Evolutionary conservation across 2,329 filamentous ascomycete genomes (phyloP), one percentile per base, ranked within the genome.

Genomic region (Ampelomyces quisqualis): DNA sequence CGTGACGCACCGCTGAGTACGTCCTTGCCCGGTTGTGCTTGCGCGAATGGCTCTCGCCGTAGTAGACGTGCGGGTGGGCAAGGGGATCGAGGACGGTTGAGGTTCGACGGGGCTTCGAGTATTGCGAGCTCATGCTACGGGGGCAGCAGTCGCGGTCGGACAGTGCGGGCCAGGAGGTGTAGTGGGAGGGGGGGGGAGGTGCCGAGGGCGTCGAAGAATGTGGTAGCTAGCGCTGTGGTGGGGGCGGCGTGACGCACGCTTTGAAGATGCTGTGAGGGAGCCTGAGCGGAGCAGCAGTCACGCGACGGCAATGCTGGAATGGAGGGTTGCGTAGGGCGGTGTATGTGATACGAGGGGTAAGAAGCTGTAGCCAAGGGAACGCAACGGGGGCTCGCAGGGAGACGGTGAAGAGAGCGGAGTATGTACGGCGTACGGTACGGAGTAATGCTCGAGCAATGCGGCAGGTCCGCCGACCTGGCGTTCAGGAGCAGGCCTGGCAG

Each of bases 21-120:
- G 78, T 78, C 45, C 79, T 70, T 31, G 68, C 68, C 39, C 76
- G 70, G 45, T 70, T 68, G 58, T 75, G 73, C 55, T 71, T 70
- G 47, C 68, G 63, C 45, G 54, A 51, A 49, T 75, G 70, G 43
- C 73, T 72, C 36, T 76, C 70, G 51, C 79, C 78, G 67, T 83
- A 83, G 65, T 83, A 83, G 49, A 81, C 67, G 46, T 78, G 73
- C 7, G 80, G 73, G 26, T 78, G 70, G 24, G 79, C 78, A 56
- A 76, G 77, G 4, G 80, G 80, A 62, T 83, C 80, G 51, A 73
- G 59, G 32, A 48, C 49, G 36, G 74, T 73, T 43, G 69, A 71
- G 47, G 60, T 60, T 51, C 68, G 69, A 40, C 65, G 65, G 40
- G 55, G 51, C 41, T 62, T 62, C 24, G 38, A 57, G 45, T 56